These are phyloP conservation scores for Hypoxylon sp. DNA, from an alignment of 2,329 filamentous ascomycete genomes.

Conservation along the genomic window DNA sequence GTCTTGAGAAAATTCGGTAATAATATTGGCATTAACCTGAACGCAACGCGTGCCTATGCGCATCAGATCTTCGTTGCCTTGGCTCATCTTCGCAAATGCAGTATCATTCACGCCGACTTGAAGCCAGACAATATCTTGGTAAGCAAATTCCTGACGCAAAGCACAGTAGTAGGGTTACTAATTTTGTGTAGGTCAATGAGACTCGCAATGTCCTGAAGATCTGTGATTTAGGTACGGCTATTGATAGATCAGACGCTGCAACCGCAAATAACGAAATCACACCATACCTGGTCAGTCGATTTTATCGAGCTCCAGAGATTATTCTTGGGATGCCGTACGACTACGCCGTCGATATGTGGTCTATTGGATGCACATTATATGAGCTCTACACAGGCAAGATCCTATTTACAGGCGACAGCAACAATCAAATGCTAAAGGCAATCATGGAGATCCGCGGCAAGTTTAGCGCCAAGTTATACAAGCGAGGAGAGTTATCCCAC, in stretches of 20 bases:
- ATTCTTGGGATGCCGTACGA: conserved; percentile 97
- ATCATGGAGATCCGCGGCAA: conserved; percentile 98
- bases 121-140: conserved; percentile 98
- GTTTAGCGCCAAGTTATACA: conserved; percentile 89
- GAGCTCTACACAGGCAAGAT: conserved; percentile 99
- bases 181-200: conserved; percentile 76
- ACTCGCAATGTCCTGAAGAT: conserved; percentile 89
- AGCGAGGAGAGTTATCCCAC: conserved; percentile 81
- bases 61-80: conserved; percentile 95
- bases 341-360: conserved; percentile 97
- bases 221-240: conserved; percentile 96
- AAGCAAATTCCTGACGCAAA: conserved; percentile 48
- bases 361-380: conserved; percentile 95
- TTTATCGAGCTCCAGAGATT: conserved; percentile 97
- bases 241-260: conserved; percentile 83
- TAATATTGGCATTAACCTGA: conserved; percentile 91
- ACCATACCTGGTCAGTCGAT: conserved; percentile 95
- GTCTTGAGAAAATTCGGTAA: conserved; percentile 96
- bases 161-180: conserved; percentile 48
- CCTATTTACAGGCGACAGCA: conserved; percentile 92
- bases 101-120: conserved; percentile 94
- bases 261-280: conserved; percentile 86
- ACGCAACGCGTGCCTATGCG: conserved; percentile 88
- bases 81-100: conserved; percentile 89
- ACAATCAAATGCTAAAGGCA: conserved; percentile 97